Base-by-base conservation (phyloP, 495 filamentous ascomycete species). In the Daldinia vernicosa region DNA sequence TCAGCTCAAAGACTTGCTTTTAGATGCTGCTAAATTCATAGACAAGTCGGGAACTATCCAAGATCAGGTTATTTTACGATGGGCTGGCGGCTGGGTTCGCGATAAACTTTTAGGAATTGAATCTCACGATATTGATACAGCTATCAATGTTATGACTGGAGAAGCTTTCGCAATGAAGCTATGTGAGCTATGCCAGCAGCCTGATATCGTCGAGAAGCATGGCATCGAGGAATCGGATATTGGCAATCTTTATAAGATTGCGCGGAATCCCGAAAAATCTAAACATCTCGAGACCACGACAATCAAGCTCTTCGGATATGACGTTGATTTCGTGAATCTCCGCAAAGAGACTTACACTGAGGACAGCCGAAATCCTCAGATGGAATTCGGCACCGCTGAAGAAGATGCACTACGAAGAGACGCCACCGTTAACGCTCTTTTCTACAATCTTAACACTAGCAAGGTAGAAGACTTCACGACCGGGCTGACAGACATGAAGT, bases 21-120 rank as follows among this genome's bases (percentile, higher is more conserved):
- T 95, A 8, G 91, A 93, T 78, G 89, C 92, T 35, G 92, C 91
- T 39, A 74, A 84, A 26, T 89, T 89, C 79, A 90, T 93, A 67
- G 85, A 89, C 63, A 75, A 86, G 15, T 82, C 85, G n/a, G 78
- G 83, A 9, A 74, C 75, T 43, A 60, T 74, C 15, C 73, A 82
- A 32, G 84, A 85, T 55, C 83, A 85, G n/a, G 75, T 88, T 0
- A 82, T 89, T 4, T 83, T 99, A 17, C 91, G 95, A 12, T 98
- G 95, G 80, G 94, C 96, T 12, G 95, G 95, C 43, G 95, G 95
- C n/a, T 99, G 95, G 95, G 96, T 99, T 28, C 89, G 95, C 40
- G 95, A 99, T 84, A 98, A 97, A 84, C 86, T 99, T 8, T 85
- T 99, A 1, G 92, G 90, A 8, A 81, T 90, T 27, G 82, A 80